Evolutionary conservation across 2,329 filamentous ascomycete genomes (phyloP).

Genomic region (Colletotrichum liaoningense): DNA sequence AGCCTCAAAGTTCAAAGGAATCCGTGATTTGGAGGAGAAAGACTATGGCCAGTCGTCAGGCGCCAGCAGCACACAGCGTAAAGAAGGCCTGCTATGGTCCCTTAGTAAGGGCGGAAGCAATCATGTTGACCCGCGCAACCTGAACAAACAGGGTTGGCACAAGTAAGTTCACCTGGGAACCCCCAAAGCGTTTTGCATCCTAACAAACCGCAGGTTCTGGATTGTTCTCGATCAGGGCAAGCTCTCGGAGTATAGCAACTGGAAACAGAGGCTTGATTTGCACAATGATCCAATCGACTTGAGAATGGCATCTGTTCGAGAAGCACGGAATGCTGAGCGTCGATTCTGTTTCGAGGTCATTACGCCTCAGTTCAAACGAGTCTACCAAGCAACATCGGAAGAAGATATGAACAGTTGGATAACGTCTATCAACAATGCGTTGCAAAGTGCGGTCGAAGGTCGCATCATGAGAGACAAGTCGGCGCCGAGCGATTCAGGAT

Average conservation of each 20-base stretch:
- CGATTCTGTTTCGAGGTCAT: constrained; percentile 99
- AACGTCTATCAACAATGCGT: constrained; percentile 92
- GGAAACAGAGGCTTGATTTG: constrained; percentile 96
- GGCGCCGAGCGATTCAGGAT: constrained; percentile 60
- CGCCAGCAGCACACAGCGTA: constrained; percentile 76
- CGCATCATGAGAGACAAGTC: constrained; percentile 68
- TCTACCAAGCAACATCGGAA: constrained; percentile 97
- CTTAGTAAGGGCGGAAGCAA: constrained; percentile 86
- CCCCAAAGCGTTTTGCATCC: background rate
- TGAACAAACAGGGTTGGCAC: constrained; percentile 99
- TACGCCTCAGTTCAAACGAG: constrained; percentile 93
- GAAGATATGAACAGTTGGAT: constrained; percentile 99
- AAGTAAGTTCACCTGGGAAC: constrained; percentile 73
- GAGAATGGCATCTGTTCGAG: constrained; percentile 94
- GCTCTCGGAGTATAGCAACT: constrained; percentile 99
- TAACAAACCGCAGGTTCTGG: constrained; percentile 80
- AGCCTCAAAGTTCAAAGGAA: constrained; percentile 82
- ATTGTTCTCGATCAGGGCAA: constrained; percentile 97
- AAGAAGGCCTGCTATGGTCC: constrained; percentile 96
- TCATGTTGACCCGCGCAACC: constrained; percentile 92
- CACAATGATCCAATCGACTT: constrained; percentile 99
- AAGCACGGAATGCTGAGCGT: constrained; percentile 93
- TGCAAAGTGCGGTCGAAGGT: constrained; percentile 95
- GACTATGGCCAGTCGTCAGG: constrained; percentile 65
- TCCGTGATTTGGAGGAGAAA: constrained; percentile 91